Percentiles rank a stretch among this genome's conserved stretches.
Evolutionary conservation across 306 rosid genomes (phyloP).

Genomic region (Gastrolobium bilobum): DNA sequence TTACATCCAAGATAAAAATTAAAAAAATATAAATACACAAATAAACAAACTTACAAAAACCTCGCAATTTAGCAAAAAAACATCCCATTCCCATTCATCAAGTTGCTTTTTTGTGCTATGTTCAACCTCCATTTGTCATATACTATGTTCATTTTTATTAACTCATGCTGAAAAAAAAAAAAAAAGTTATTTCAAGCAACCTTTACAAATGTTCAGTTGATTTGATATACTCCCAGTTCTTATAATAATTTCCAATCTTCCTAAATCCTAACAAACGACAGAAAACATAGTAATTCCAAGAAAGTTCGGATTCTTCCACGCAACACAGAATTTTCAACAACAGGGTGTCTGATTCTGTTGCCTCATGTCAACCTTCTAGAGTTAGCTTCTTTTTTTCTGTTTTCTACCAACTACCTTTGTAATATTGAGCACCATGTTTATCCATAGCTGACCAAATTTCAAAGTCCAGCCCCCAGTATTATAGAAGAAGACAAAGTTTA

Average conservation of each 20-base stretch:
- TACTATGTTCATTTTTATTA: conserved; percentile 18
- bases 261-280: conserved; percentile 10
- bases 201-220: neutral
- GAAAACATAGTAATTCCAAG: conserved; percentile 42
- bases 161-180: neutral
- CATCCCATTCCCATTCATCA: neutral
- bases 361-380: conserved; percentile 14
- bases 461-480: neutral
- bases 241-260: conserved; percentile 20
- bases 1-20: neutral
- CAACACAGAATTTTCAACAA: neutral
- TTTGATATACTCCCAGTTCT: neutral
- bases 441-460: conserved; percentile 11
- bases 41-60: neutral
- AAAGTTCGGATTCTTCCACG: conserved; percentile 37
- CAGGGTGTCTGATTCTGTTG: neutral
- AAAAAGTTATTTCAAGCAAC: neutral
- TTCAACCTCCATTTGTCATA: neutral
- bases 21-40: neutral
- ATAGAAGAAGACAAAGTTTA: conserved; percentile 24
- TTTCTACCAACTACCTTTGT: conserved; percentile 8
- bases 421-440: neutral
- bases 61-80: neutral
- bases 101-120: neutral
- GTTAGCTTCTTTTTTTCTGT: neutral